Base-by-base conservation (phyloP, 306 rosid species). In the Morella rubra region DNA sequence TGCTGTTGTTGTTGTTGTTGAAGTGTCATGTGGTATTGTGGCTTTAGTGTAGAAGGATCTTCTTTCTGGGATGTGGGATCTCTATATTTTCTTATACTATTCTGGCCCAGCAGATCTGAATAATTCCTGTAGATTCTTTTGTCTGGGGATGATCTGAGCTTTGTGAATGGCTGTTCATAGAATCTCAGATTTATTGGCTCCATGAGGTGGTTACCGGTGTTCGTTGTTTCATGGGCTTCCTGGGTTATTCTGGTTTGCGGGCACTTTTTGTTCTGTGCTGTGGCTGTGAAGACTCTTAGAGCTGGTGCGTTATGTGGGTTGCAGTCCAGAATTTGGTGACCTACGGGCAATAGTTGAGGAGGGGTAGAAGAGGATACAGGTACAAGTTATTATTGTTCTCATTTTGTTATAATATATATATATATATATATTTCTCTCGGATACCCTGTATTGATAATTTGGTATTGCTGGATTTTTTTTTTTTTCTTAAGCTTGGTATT, bases 51-150 rank as follows among this genome's bases (percentile, higher is more conserved):
- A 61, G 32, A 72, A 80, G 76, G 79, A 76, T 80, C 71, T 76
- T 62, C 74, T 80, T n/a, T 55, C 60, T 77, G 84, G 69, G 84
- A 69, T 80, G 80, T 73, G 85, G 79, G 84, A 73, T 73, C 77
- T 76, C 73, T 64, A 79, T 60, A 69, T 80, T 77, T 77, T 73
- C 79, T 80, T 79, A 54, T 77, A 73, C 69, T 80, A 80, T 68
- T 80, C 84, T 84, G 84, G 82, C 77, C 78, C 85, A 73, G 82
- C 71, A 70, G 82, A 81, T 84, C 87, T 80, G 80, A 84, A 77
- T 24, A 24, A 24, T 69, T 75, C 54, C 56, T 73, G 58, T 6
- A 24, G 54, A 61, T 78, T 78, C 73, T 46, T 45, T 72, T 78
- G 40, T 69, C 76, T 73, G 24, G 76, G 72, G 67, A 71, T 71